phyloP scores from a whole-genome alignment of 805 yeast species.

The Soucietia sequanensis region DNA sequence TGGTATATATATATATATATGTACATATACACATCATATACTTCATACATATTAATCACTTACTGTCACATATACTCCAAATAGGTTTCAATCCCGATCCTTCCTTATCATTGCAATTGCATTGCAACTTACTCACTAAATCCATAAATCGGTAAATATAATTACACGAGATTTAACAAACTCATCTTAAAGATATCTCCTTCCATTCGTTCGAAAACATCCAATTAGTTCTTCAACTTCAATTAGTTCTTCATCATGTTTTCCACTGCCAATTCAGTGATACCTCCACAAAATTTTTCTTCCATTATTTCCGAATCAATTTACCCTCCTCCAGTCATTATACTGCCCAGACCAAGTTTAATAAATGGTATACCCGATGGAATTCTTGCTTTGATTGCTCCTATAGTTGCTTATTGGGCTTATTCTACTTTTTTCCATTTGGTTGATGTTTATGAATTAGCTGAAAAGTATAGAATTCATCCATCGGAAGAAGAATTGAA shows the following conservation, averaged over 20 bases:
- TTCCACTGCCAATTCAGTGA: not conserved
- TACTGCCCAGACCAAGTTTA: slow-evolving; percentile 39
- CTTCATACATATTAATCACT: too few relatives aligned
- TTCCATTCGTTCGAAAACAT: too few relatives aligned
- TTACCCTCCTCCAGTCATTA: slow-evolving; percentile 12
- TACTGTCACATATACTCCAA: too few relatives aligned
- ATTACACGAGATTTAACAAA: too few relatives aligned
- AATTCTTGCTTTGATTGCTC: slow-evolving; percentile 65
- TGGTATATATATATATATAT: too few relatives aligned
- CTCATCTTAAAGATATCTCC: too few relatives aligned
- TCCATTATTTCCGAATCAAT: slow-evolving; percentile 10
- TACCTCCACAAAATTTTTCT: slow-evolving; percentile 15
- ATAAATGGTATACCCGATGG: slow-evolving; percentile 70
- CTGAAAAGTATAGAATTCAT: slow-evolving; percentile 85
- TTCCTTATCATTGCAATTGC: too few relatives aligned
- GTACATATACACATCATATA: too few relatives aligned
- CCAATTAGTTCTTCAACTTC: too few relatives aligned
- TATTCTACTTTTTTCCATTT: slow-evolving; percentile 72
- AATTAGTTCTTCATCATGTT: not conserved
- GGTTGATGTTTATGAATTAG: slow-evolving; percentile 70
- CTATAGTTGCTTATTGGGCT: slow-evolving; percentile 82
- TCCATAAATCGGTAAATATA: too few relatives aligned
- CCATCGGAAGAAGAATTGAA: slow-evolving; percentile 80
- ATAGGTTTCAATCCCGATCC: too few relatives aligned
- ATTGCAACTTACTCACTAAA: too few relatives aligned